Percentiles rank a stretch among this genome's conserved stretches.
Evolutionary conservation across 2,329 filamentous ascomycete genomes (phyloP).

Genomic region (Epichloe bromicola): DNA sequence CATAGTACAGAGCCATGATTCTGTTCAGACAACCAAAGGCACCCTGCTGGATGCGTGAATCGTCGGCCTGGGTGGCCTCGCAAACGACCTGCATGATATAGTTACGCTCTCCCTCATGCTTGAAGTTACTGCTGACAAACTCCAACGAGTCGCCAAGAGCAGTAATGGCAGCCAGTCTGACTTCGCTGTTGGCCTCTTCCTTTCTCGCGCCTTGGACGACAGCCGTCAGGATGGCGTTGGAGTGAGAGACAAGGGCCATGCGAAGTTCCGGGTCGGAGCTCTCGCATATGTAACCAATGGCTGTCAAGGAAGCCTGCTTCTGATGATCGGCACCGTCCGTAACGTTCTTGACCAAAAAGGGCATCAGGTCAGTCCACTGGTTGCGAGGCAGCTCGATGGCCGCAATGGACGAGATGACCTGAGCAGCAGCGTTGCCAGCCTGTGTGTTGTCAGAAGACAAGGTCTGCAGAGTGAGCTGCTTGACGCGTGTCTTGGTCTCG

Average conservation of each 20-base stretch:
- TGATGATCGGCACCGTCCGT: conserved; percentile 74
- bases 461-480: conserved; percentile 80
- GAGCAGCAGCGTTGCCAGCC: conserved; percentile 79
- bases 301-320: conserved; percentile 86
- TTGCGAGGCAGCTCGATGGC: conserved; percentile 85
- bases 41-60: conserved; percentile 84
- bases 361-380: conserved; percentile 90
- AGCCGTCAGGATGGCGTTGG: conserved; percentile 93
- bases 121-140: conserved; percentile 96
- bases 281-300: conserved; percentile 98
- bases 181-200: conserved; percentile 84
- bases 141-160: conserved; percentile 93
- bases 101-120: conserved; percentile 97
- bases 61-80: conserved; percentile 90
- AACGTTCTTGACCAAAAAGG: conserved; percentile 79
- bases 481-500: conserved; percentile 76
- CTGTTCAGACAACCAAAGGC: conserved; percentile 96
- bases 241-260: conserved; percentile 69
- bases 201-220: conserved; percentile 96
- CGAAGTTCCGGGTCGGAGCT: conserved; percentile 81
- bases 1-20: conserved; percentile 98
- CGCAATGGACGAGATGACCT: conserved; percentile 91
- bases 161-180: conserved; percentile 83
- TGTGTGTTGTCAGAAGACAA: conserved; percentile 66
- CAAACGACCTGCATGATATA: conserved; percentile 99